Evolutionary conservation across 164 flowering plant species (phyloP), one percentile per base, ranked within the genome.

Genomic region (Nymphaea colorata): DNA sequence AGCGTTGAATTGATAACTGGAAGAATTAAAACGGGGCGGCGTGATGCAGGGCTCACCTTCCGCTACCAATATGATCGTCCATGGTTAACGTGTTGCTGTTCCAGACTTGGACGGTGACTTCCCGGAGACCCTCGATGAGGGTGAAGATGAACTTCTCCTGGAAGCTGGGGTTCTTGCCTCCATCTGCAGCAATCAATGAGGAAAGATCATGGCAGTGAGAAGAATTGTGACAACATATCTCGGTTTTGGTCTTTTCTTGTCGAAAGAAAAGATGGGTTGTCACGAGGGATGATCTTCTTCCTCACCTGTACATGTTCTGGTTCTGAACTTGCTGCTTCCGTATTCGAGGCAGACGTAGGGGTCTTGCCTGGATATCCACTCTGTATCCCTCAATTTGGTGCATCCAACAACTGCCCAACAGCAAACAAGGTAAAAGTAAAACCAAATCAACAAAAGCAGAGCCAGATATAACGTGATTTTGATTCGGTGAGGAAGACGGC

Each of bases 351-450:
- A 84, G 62, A 91, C 98, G 66, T 91, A 94, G 2, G 98, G 97
- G 76, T 94, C 97, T 76, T 94, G 97, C 76, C 90, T 81, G 41
- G 96, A 89, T 57, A 91, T 78, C 97, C 97, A 94, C 72, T 94
- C 97, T 2, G 96, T 91, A 69, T 94, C 95, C 74, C 82, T 91
- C 86, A 94, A 79, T 69, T 83, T 89, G 47, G 60, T 76, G 45
- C 98, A 88, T 3, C 84, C 86, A 65, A 92, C 90, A 74, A 92
- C 98, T 92, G 71, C 70, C 70, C 69, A 68, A 61, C 11, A 11
- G 8, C 64, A 61, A 11, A n/a, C 11, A n/a, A 3, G 3, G 7
- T 8, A n/a, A 17, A n/a, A 61, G 16, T 16, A 5, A 16, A 6
- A 6, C 8, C 15, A 36, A 16, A 16, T 15, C 5, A 16, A 25